Conservation (phyloP, 1,284 basidiomycete species). For the Golubevia pallescens region DNA sequence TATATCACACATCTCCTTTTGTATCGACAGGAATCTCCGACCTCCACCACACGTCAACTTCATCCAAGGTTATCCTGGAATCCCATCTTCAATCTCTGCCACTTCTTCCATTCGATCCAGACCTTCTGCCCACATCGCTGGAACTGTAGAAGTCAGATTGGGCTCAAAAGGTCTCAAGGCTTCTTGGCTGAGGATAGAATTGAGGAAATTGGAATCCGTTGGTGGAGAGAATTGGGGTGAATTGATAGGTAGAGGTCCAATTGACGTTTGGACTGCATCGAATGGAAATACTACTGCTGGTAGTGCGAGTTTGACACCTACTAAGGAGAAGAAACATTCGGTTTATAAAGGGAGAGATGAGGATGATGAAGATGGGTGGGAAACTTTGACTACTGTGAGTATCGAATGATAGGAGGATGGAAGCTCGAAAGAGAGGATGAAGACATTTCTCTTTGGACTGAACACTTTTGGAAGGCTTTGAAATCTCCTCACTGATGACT, state of each 20-base stretch:
- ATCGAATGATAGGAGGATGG: too few species aligned
- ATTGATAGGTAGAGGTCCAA: constrained; percentile 53
- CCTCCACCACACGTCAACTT: constrained; percentile 53
- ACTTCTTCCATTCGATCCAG: constrained; percentile 9
- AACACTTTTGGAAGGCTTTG: too few species aligned
- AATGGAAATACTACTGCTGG: constrained; percentile 7
- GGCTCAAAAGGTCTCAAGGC: constrained; percentile 51
- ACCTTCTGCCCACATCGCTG: constrained; percentile 49
- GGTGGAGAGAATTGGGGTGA: constrained; percentile 58
- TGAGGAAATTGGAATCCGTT: constrained; percentile 55
- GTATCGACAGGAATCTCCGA: constrained; percentile 27
- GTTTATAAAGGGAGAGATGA: constrained; percentile 7
- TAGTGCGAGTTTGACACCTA: constrained; percentile 1
- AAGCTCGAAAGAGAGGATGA: too few species aligned
- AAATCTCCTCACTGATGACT: too few species aligned
- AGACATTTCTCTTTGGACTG: too few species aligned
- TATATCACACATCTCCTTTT: too few species aligned
- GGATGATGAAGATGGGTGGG: constrained; percentile 33
- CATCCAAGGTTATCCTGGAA: constrained; percentile 57
- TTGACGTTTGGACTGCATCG: constrained; percentile 48
- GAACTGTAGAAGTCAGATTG: constrained; percentile 46
- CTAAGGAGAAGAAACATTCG: neutral
- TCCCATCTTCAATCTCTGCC: constrained; percentile 23
- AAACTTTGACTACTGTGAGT: constrained; percentile 25
- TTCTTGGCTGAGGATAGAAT: constrained; percentile 57